Evolutionary conservation across 225 moss, liverwort and hornwort species (phyloP).

Genomic region (Straminergon stramineum): DNA sequence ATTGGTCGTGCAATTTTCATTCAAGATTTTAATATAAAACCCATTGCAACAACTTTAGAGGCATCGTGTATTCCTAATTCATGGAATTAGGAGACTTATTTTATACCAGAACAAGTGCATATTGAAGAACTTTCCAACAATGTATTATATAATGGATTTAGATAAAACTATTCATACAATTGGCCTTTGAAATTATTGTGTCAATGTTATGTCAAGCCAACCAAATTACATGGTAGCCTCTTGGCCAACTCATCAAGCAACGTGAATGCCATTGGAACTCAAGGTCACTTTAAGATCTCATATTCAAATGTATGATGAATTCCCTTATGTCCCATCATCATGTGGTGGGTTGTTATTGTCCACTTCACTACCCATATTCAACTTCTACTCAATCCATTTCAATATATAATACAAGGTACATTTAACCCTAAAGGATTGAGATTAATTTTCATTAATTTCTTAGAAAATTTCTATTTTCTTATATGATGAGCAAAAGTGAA

Average conservation of each 20-base stretch:
- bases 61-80: neutral
- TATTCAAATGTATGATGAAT: neutral
- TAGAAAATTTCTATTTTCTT: neutral
- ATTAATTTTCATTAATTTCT: neutral
- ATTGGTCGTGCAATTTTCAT: neutral
- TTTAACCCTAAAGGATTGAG: neutral
- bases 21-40: neutral
- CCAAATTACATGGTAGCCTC: neutral
- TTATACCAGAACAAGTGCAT: neutral
- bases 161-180: neutral
- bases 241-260: neutral
- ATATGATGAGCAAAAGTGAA: neutral
- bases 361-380: neutral
- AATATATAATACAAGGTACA: accelerated
- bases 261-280: neutral
- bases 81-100: neutral
- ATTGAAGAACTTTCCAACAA: neutral
- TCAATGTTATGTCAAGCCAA: neutral
- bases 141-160: neutral
- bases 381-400: neutral
- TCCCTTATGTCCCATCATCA: neutral
- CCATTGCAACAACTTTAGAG: accelerated
- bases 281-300: neutral
- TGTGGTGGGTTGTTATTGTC: neutral
- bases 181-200: accelerated